Evolutionary conservation across 1,284 basidiomycete species (phyloP), one percentile per base, ranked within the genome.

Genomic region (Flammula alnicola): DNA sequence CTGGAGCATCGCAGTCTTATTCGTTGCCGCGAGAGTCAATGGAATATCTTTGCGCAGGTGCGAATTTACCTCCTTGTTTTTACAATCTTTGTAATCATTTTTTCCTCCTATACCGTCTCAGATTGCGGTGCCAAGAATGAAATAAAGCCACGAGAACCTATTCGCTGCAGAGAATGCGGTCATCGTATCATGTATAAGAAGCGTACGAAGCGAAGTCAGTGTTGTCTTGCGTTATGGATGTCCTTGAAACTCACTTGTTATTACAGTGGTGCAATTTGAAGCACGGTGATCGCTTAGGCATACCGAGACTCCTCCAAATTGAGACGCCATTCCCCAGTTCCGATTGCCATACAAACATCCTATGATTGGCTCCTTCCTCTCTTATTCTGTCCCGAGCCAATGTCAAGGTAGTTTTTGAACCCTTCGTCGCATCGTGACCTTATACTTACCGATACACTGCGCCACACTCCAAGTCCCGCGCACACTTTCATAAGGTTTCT

Each of bases 101-200:
- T 12, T 44, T 55, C 23, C 49, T 48, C 17, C 38, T 53, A 51
- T 44, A 49, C 32, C 33, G 17, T 35, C 33, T 23, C 57, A 97
- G 95, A 98, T 70, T 98, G 96, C 70, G 92, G 93, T 51, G 89
- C 89, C 3, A 91, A 92, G 73, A 98, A 97, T 68, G 86, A 91
- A 64, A 95, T 98, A 69, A 89, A 88, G 69, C 79, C 92, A n/a
- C 78, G 92, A 53, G 96, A 99, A 70, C 93, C 94, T 37, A 97
- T 98, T 62, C 88, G 96, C 49, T 99, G 96, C 74, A 83, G 91
- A 62, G 95, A 98, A 69, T 99, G 96, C 65, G 96, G 96, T 2
- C 96, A 98, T 70, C 86, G 96, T 56, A 95, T 99, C 69, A 97
- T 99, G 93, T 98, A 98, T 78, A 99, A 99, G 77, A 97, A 97